Conservation (phyloP, 805 yeast genomes). For the Saccharomyces jurei region DNA sequence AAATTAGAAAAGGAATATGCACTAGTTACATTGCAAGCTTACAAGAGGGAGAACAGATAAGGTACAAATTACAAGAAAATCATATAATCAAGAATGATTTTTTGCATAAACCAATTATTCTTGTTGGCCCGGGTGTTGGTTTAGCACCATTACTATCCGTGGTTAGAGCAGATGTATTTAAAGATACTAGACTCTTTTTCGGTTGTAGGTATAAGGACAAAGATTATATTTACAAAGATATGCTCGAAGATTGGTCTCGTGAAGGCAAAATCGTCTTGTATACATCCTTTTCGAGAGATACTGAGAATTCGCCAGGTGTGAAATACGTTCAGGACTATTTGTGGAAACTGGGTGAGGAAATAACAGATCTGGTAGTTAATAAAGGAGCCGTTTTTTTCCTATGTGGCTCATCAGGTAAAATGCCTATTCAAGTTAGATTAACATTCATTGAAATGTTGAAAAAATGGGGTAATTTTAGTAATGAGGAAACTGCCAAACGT, state of each 20-base stretch:
- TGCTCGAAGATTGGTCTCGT: conserved; percentile 37
- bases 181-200: conserved; percentile 46
- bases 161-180: conserved; percentile 35
- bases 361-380: conserved; percentile 47
- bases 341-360: conserved; percentile 39
- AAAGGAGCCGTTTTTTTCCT: conserved; percentile 59
- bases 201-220: conserved; percentile 63
- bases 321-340: conserved; percentile 77
- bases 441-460: conserved; percentile 60
- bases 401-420: conserved; percentile 90
- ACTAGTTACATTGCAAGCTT: conserved; percentile 63
- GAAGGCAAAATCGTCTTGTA: conserved; percentile 34
- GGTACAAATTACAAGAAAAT: conserved; percentile 45
- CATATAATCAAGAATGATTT: conserved; percentile 31
- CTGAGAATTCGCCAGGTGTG: conserved; percentile 30
- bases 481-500: conserved; percentile 40
- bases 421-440: conserved; percentile 85
- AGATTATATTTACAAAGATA: conserved; percentile 59
- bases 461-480: conserved; percentile 34
- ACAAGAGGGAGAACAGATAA: conserved; percentile 39
- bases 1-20: conserved; percentile 74
- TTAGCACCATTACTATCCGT: conserved; percentile 84
- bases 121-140: conserved; percentile 94
- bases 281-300: conserved; percentile 45
- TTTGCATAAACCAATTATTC: conserved; percentile 44